phyloP scores from a whole-genome alignment of 2,329 filamentous ascomycete species.

The Fusarium scirpi region DNA sequence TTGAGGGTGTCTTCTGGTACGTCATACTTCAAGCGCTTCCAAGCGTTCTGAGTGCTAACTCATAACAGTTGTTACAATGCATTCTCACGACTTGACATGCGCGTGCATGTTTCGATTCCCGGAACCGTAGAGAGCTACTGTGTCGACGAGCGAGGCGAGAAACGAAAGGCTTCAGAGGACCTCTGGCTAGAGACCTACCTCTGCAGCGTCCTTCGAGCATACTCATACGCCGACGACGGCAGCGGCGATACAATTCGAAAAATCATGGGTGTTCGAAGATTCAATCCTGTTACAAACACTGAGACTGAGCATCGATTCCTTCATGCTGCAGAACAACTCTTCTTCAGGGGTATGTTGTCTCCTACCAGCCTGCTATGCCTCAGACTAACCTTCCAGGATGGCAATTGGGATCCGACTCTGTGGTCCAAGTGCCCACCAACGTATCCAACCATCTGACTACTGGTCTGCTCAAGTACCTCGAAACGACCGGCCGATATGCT shows the following conservation, averaged over 20 bases:
- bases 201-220: slow-evolving; percentile 92
- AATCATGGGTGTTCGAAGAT: slow-evolving; percentile 95
- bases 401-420: slow-evolving; percentile 95
- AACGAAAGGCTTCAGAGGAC: slow-evolving; percentile 90
- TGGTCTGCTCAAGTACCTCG: slow-evolving; percentile 94
- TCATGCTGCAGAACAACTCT: slow-evolving; percentile 91
- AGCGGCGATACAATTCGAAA: slow-evolving; percentile 95
- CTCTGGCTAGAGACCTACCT: slow-evolving; percentile 98
- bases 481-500: slow-evolving; percentile 92
- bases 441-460: slow-evolving; percentile 96
- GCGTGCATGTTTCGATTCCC: slow-evolving; percentile 96
- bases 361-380: not conserved
- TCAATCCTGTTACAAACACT: slow-evolving; percentile 98
- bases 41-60: slow-evolving; percentile 44
- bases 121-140: slow-evolving; percentile 97
- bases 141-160: slow-evolving; percentile 95
- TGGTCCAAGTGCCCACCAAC: slow-evolving; percentile 96
- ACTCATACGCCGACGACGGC: slow-evolving; percentile 96
- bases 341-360: slow-evolving; percentile 80
- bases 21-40: slow-evolving; percentile 35
- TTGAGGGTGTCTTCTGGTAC: slow-evolving; percentile 94
- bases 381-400: slow-evolving; percentile 69
- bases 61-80: slow-evolving; percentile 89
- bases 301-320: slow-evolving; percentile 97
- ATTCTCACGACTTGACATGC: slow-evolving; percentile 97